Percentiles rank a stretch among this genome's conserved stretches.
Conservation (phyloP, 106 monocot species). For the Allium cepa region DNA sequence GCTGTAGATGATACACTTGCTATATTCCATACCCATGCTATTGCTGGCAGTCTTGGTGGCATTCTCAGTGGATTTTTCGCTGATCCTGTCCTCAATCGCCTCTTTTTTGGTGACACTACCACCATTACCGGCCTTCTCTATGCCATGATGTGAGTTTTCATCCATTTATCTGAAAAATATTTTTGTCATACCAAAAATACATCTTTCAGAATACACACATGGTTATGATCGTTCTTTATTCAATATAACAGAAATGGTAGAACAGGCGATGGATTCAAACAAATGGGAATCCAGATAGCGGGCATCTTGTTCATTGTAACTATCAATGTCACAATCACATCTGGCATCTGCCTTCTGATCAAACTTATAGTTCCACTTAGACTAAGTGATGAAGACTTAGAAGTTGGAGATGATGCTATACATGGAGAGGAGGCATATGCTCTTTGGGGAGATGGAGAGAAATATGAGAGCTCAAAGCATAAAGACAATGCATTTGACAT, state of each 20-base stretch:
- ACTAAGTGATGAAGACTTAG: slow-evolving; percentile 11
- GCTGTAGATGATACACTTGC: slow-evolving; percentile 16
- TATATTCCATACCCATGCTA: slow-evolving; percentile 14
- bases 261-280: background rate
- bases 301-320: slow-evolving; percentile 8
- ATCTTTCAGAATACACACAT: too few species aligned
- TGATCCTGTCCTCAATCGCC: slow-evolving; percentile 4
- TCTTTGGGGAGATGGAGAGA: slow-evolving; percentile 16
- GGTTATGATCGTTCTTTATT: background rate
- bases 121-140: slow-evolving; percentile 5
- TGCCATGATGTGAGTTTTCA: background rate
- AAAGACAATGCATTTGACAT: background rate
- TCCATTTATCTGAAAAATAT: background rate
- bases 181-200: too few species aligned
- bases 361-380: slow-evolving; percentile 8
- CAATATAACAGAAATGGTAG: background rate
- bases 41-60: slow-evolving; percentile 14
- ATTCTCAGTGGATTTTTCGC: slow-evolving; percentile 14
- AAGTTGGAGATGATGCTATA: slow-evolving; percentile 11
- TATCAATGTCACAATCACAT: slow-evolving; percentile 8
- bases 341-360: slow-evolving; percentile 6
- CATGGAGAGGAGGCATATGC: slow-evolving; percentile 20
- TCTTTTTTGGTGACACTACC: slow-evolving; percentile 3
- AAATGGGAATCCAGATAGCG: slow-evolving; percentile 9
- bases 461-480: slow-evolving; percentile 13